phyloP scores from a whole-genome alignment of 176 grass and related monocot genomes.

The Saccharum spontaneum region DNA sequence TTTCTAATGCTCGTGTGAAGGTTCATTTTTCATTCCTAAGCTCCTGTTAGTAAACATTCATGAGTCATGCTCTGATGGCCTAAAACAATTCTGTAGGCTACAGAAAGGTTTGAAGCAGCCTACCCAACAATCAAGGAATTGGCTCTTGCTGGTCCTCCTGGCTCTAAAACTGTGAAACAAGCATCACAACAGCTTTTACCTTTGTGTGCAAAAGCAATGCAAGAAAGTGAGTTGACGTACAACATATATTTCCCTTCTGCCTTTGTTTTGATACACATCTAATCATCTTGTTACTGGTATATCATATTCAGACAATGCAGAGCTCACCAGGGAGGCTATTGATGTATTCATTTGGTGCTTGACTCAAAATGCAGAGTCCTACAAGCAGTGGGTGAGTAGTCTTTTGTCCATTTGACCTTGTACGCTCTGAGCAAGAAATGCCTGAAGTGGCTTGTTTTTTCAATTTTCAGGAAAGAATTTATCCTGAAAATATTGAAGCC shows the following conservation, averaged over 20 bases:
- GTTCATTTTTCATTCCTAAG: slow-evolving; percentile 27
- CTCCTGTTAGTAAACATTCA: background rate
- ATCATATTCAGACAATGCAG: slow-evolving; percentile 70
- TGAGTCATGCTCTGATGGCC: background rate
- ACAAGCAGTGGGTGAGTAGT: slow-evolving; percentile 88
- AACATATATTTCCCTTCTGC: background rate
- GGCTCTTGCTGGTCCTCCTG: slow-evolving; percentile 75
- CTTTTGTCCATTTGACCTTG: slow-evolving; percentile 12
- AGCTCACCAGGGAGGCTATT: slow-evolving; percentile 67
- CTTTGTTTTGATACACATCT: background rate
- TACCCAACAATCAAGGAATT: slow-evolving; percentile 88
- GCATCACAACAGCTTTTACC: slow-evolving; percentile 86
- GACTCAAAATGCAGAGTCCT: slow-evolving; percentile 72
- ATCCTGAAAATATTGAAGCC: slow-evolving; percentile 68
- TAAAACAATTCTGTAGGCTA: slow-evolving; percentile 59
- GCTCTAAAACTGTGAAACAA: slow-evolving; percentile 92
- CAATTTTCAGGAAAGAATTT: slow-evolving; percentile 58
- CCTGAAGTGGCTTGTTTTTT: slow-evolving; percentile 30
- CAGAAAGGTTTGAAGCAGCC: slow-evolving; percentile 84
- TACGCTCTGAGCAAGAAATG: background rate
- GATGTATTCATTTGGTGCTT: slow-evolving; percentile 91
- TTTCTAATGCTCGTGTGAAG: slow-evolving; percentile 66
- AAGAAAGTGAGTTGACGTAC: slow-evolving; percentile 73
- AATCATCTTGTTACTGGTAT: slow-evolving; percentile 6
- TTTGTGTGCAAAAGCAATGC: slow-evolving; percentile 63